Percentiles rank a stretch among this genome's conserved stretches.
These are phyloP conservation scores for Zangia roseola DNA, from an alignment of 768 basidiomycete species.

Conservation along the genomic window DNA sequence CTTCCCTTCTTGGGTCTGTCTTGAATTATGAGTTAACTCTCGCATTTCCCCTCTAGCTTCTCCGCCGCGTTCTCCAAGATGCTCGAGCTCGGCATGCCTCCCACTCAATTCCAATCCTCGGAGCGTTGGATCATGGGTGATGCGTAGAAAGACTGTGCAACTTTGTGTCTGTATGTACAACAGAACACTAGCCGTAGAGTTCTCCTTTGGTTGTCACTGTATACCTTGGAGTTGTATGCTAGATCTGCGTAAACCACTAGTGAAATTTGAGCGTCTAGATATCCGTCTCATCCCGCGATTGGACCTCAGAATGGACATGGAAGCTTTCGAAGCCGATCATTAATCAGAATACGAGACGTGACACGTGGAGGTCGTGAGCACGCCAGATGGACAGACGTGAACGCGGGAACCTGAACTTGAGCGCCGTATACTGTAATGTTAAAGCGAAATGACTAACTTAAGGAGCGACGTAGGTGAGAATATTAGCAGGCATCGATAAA, in stretches of 20 bases:
- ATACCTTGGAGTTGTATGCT: background rate
- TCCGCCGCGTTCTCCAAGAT: constrained; percentile 72
- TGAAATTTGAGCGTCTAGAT: too few species aligned
- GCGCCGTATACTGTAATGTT: too few species aligned
- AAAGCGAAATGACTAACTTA: too few species aligned
- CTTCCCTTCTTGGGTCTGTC: constrained; percentile 5
- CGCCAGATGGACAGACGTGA: too few species aligned
- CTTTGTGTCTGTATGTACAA: background rate
- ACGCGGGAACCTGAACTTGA: too few species aligned
- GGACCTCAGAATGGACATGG: too few species aligned
- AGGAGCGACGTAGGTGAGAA: background rate
- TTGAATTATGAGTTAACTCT: background rate
- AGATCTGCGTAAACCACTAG: background rate
- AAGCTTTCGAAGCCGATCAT: background rate
- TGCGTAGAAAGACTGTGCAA: constrained; percentile 28
- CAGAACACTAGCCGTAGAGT: too few species aligned
- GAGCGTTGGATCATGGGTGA: constrained; percentile 72
- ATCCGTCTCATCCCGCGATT: too few species aligned
- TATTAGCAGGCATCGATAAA: background rate
- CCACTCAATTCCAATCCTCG: constrained; percentile 64
- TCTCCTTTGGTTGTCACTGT: background rate
- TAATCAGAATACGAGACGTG: too few species aligned
- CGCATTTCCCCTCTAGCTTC: constrained; percentile 57
- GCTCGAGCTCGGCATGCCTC: constrained; percentile 92
- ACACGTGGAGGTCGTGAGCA: too few species aligned